Percentiles rank a stretch among this genome's conserved stretches.
These are phyloP conservation scores for Eugenia klotzschiana DNA, from an alignment of 441 rosid genomes.

Conservation along the genomic window DNA sequence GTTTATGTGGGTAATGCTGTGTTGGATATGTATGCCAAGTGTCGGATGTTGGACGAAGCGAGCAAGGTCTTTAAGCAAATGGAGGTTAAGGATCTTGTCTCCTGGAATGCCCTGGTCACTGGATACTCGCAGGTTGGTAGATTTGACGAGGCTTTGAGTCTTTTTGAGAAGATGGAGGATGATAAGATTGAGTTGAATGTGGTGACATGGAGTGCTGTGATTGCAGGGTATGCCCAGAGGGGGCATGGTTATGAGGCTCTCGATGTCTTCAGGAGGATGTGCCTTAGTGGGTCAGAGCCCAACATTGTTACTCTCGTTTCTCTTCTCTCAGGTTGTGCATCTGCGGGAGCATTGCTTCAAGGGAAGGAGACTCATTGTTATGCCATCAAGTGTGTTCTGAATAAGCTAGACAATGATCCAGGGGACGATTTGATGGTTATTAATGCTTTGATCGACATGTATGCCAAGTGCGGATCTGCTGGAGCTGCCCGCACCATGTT, in stretches of 20 bases:
- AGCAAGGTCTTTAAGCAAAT: constrained; percentile 39
- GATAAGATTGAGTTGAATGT: constrained; percentile 51
- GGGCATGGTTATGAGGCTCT: constrained; percentile 58
- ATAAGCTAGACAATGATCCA: constrained; percentile 13
- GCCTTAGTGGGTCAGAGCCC: constrained; percentile 31
- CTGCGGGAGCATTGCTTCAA: constrained; percentile 45
- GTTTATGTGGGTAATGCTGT: constrained; percentile 58
- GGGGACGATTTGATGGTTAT: constrained; percentile 40
- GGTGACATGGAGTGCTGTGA: constrained; percentile 83
- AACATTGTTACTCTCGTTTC: constrained; percentile 69
- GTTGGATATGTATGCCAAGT: constrained; percentile 83
- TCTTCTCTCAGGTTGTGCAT: constrained; percentile 78
- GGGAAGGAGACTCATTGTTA: constrained; percentile 72
- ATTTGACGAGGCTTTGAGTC: constrained; percentile 46
- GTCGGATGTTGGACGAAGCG: constrained; percentile 56
- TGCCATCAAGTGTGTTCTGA: constrained; percentile 43
- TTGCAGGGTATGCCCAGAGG: constrained; percentile 73
- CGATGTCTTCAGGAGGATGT: constrained; percentile 61
- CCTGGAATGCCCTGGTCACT: constrained; percentile 89
- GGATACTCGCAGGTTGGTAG: constrained; percentile 62
- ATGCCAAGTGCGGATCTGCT: constrained; percentile 55
- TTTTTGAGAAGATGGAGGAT: constrained; percentile 52
- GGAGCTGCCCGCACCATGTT: constrained; percentile 37
- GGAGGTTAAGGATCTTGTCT: constrained; percentile 56
- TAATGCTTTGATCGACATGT: constrained; percentile 75